phyloP scores from a whole-genome alignment of 495 filamentous ascomycete genomes.

The Lepraria neglecta region DNA sequence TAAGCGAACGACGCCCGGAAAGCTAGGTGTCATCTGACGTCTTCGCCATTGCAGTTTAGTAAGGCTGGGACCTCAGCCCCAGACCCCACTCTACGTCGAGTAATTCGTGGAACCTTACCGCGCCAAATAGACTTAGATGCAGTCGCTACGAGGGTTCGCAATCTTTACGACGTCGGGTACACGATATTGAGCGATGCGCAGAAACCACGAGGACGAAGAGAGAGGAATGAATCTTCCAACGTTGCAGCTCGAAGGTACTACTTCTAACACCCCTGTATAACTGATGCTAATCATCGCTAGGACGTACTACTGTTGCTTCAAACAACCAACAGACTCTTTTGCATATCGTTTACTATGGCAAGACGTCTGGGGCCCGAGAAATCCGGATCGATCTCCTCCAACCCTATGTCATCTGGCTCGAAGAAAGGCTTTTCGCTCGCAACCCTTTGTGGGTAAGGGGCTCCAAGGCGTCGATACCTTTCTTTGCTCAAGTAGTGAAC shows the following conservation, averaged over 20 bases:
- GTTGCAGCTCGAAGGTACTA: background rate
- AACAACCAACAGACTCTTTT: background rate
- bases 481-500: conserved; percentile 5
- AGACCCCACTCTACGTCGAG: background rate
- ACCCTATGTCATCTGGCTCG: background rate
- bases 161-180: background rate
- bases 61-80: background rate
- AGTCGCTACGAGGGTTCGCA: background rate
- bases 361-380: background rate
- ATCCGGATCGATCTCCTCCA: background rate
- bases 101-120: background rate
- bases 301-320: background rate
- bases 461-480: background rate
- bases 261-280: background rate
- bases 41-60: background rate
- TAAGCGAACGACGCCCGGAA: background rate
- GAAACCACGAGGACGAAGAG: background rate
- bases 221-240: background rate
- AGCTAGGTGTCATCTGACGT: background rate
- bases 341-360: background rate
- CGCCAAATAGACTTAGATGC: background rate
- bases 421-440: background rate
- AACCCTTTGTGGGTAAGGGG: background rate
- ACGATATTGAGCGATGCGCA: background rate
- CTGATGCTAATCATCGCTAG: background rate